These are phyloP conservation scores for Geotrichum carabidarum DNA, from an alignment of 1,139 yeast genomes.

Conservation along the genomic window DNA sequence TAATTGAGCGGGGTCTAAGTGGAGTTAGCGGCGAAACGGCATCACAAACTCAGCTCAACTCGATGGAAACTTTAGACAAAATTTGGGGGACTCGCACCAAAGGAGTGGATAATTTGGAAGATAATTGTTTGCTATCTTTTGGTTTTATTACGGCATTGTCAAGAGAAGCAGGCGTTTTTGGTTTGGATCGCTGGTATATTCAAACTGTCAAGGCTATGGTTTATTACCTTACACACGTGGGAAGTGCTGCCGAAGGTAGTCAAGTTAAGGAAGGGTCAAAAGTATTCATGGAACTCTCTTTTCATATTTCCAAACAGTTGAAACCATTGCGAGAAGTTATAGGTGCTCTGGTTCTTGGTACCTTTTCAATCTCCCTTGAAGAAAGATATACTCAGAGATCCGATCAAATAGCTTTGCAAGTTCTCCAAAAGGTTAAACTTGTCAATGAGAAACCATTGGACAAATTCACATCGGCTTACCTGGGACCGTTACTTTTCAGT, in stretches of 20 bases:
- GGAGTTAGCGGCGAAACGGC: slow-evolving; percentile 38
- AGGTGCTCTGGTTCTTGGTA: slow-evolving; percentile 65
- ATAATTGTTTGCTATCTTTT: slow-evolving; percentile 56
- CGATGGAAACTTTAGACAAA: too few species aligned
- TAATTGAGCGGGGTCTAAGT: slow-evolving; percentile 40
- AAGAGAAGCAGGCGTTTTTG: slow-evolving; percentile 56
- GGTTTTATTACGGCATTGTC: slow-evolving; percentile 52
- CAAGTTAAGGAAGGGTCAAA: slow-evolving; percentile 31
- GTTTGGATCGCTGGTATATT: slow-evolving; percentile 66
- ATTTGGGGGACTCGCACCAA: slow-evolving; percentile 47
- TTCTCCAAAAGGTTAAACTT: slow-evolving; percentile 70
- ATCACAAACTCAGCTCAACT: too few species aligned
- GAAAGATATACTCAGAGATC: slow-evolving; percentile 44
- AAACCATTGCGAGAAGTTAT: slow-evolving; percentile 49
- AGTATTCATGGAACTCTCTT: slow-evolving; percentile 32
- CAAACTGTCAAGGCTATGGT: slow-evolving; percentile 46
- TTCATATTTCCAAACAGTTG: slow-evolving; percentile 43
- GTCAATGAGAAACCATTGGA: slow-evolving; percentile 68
- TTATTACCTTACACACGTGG: slow-evolving; percentile 41
- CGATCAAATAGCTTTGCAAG: slow-evolving; percentile 53
- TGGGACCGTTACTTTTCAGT: slow-evolving; percentile 65
- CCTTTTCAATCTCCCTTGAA: slow-evolving; percentile 33
- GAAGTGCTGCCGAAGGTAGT: slow-evolving; percentile 32
- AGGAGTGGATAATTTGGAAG: slow-evolving; percentile 55
- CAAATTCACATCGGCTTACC: slow-evolving; percentile 59